phyloP scores from a whole-genome alignment of 1,139 yeast genomes.

The Taphrina pruni region DNA sequence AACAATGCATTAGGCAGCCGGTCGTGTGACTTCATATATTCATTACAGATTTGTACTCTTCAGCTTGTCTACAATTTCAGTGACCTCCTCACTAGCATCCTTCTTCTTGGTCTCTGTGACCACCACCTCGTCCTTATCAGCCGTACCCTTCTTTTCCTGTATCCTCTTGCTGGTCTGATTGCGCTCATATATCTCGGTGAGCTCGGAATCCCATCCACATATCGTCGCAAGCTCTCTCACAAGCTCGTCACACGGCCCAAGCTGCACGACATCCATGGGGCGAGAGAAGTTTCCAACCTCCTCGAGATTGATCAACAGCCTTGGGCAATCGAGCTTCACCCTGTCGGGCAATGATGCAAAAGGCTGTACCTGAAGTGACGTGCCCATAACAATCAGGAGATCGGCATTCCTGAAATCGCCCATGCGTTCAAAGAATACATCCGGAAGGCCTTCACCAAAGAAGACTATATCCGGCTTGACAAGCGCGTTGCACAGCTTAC shows the following conservation, averaged over 20 bases:
- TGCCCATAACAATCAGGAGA: conserved; percentile 86
- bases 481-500: conserved; percentile 63
- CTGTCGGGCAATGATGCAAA: conserved; percentile 83
- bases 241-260: conserved; percentile 69
- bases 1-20: no score
- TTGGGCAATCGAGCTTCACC: conserved; percentile 54
- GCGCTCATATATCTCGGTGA: conserved; percentile 41
- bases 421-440: conserved; percentile 61
- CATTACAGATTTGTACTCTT: conserved; percentile 21
- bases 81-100: conserved; percentile 19
- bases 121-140: neutral
- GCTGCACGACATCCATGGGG: conserved; percentile 62
- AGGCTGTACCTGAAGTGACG: conserved; percentile 86
- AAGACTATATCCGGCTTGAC: conserved; percentile 90
- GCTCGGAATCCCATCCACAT: conserved; percentile 63
- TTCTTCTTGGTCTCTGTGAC: neutral
- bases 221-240: conserved; percentile 61
- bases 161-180: neutral
- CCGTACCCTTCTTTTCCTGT: no score
- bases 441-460: conserved; percentile 86
- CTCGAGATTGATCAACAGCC: conserved; percentile 77
- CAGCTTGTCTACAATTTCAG: conserved; percentile 9
- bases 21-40: no score
- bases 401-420: conserved; percentile 69
- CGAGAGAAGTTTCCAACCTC: conserved; percentile 69